A percentile compares a stretch with the other conserved stretches of the same genome.
These are phyloP conservation scores for Physcomitrium patens DNA, from an alignment of 225 moss, liverwort and hornwort genomes.

Conservation along the genomic window DNA sequence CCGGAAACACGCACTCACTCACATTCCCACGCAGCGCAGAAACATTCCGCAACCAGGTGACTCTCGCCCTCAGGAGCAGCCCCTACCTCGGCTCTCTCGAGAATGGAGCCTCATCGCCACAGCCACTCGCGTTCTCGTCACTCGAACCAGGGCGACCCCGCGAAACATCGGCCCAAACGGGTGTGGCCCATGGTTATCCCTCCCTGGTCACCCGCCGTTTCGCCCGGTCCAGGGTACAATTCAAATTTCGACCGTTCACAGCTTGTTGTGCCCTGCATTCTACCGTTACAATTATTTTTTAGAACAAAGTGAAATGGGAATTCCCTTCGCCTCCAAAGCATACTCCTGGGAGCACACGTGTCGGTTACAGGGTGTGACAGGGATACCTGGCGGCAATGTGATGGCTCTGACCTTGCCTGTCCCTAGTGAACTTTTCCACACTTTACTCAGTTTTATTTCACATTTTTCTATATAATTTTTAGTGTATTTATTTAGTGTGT, in stretches of 20 bases:
- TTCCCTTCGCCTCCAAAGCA: no score
- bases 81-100: neutral
- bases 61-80: neutral
- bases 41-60: neutral
- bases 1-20: neutral
- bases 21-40: neutral
- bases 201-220: conserved; percentile 16
- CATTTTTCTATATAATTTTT: no score
- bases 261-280: neutral
- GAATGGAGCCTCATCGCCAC: neutral
- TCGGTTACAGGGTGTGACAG: neutral
- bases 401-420: no score
- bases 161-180: neutral
- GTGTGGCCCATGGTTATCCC: rapidly evolving
- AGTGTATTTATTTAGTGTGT: no score
- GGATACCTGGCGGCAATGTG: neutral
- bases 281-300: neutral
- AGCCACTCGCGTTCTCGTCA: neutral
- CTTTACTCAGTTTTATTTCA: no score
- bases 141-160: conserved; percentile 4
- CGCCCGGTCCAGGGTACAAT: conserved; percentile 20
- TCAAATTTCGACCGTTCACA: conserved; percentile 37
- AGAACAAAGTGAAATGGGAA: no score
- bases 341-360: neutral
- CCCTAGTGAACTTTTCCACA: no score